Percentiles rank a stretch among this genome's conserved stretches.
These are phyloP conservation scores for Fraxinus nigra DNA, from an alignment of 305 asterid species.

Conservation along the genomic window DNA sequence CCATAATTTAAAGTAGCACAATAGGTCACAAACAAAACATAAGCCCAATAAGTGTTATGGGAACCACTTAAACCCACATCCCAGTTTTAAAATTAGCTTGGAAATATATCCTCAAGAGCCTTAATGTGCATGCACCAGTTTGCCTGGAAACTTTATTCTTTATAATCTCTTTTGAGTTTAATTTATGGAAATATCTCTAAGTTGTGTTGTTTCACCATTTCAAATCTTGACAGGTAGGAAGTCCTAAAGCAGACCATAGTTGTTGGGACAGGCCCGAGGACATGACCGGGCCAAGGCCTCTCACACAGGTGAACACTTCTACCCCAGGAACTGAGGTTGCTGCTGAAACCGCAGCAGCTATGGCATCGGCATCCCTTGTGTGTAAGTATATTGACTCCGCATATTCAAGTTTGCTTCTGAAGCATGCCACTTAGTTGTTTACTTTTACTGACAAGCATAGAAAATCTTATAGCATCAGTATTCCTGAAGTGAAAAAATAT, in stretches of 20 bases:
- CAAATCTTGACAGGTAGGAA: constrained; percentile 63
- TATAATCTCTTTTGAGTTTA: not conserved
- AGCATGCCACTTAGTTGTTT: constrained; percentile 74
- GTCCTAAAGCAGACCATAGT: constrained; percentile 61
- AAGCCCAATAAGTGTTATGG: no score
- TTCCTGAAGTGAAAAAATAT: constrained; percentile 65
- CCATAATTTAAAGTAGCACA: no score
- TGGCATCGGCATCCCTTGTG: constrained; percentile 90
- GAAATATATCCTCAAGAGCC: not conserved
- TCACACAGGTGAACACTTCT: constrained; percentile 69
- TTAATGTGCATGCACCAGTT: not conserved
- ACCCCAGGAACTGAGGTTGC: constrained; percentile 83
- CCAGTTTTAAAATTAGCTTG: no score
- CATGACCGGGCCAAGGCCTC: constrained; percentile 66
- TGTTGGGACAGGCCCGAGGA: constrained; percentile 92
- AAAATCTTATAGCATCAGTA: constrained; percentile 54
- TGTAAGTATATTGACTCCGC: constrained; percentile 52
- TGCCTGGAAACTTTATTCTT: not conserved
- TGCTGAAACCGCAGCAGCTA: constrained; percentile 88
- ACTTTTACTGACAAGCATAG: constrained; percentile 70
- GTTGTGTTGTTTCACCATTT: not conserved
- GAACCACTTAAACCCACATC: no score
- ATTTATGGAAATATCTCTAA: not conserved
- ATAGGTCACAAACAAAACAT: no score
- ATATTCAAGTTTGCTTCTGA: constrained; percentile 65